Evolutionary conservation across 352 stramenopile genomes (phyloP).

Genomic region (Phytophthora europaea): DNA sequence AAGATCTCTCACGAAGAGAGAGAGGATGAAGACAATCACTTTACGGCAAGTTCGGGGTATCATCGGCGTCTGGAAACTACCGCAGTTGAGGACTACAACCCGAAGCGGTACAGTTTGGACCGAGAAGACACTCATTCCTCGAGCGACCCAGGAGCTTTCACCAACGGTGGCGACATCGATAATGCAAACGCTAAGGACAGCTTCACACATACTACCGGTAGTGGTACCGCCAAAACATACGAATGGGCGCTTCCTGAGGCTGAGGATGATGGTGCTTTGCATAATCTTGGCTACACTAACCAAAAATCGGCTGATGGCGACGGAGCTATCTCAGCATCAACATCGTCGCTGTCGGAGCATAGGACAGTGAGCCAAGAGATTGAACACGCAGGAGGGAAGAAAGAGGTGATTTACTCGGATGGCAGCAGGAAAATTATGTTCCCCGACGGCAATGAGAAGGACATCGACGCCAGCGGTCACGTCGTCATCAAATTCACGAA

Average conservation of each 20-base stretch:
- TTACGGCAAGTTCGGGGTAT: not conserved
- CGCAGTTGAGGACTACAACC: constrained; percentile 36
- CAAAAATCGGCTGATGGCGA: constrained; percentile 13
- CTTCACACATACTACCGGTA: not conserved
- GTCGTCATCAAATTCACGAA: constrained; percentile 95
- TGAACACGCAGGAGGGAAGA: constrained; percentile 66
- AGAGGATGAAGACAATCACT: constrained; percentile 6
- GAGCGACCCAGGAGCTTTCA: constrained; percentile 11
- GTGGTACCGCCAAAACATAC: constrained; percentile 4
- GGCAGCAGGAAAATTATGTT: constrained; percentile 87
- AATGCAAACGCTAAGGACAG: not conserved
- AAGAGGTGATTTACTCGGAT: constrained; percentile 67
- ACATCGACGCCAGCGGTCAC: constrained; percentile 90
- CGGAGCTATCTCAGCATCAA: constrained; percentile 11
- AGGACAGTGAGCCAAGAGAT: constrained; percentile 51
- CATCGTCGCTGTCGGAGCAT: constrained; percentile 20
- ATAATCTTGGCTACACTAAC: constrained; percentile 1
- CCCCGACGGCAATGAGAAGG: constrained; percentile 95
- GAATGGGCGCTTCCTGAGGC: constrained; percentile 33
- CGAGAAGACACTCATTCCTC: constrained; percentile 12
- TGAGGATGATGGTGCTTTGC: constrained; percentile 8
- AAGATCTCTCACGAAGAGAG: constrained; percentile 1
- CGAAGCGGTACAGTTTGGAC: constrained; percentile 48
- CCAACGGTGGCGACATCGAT: not conserved
- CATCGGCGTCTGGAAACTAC: constrained; percentile 20